phyloP scores from a whole-genome alignment of 2,329 filamentous ascomycete genomes.

The Diaporthe amygdali region DNA sequence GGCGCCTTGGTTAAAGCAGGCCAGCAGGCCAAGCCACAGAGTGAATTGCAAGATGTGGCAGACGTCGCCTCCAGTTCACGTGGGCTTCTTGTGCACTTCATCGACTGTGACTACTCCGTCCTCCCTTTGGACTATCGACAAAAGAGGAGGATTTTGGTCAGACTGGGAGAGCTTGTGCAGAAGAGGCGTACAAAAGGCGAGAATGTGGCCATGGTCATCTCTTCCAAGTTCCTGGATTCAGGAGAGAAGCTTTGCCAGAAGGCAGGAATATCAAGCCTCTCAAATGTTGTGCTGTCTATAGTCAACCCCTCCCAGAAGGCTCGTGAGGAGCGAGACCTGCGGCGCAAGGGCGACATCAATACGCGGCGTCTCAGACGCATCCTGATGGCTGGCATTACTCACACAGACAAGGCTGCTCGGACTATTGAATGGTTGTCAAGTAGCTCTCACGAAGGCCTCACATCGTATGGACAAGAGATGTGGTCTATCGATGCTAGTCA shows the following conservation, averaged over 20 bases:
- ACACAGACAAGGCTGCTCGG: not conserved
- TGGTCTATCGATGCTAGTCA: not conserved
- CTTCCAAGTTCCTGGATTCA: not conserved
- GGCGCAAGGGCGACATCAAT: not conserved
- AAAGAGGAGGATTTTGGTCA: not conserved
- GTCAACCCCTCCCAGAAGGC: not conserved
- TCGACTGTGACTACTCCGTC: not conserved
- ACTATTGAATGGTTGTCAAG: not conserved
- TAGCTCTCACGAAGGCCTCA: not conserved
- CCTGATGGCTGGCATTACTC: not conserved
- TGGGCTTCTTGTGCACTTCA: not conserved
- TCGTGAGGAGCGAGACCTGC: not conserved
- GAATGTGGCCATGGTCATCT: not conserved
- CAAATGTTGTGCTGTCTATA: not conserved
- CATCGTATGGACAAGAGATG: not conserved
- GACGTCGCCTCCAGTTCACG: not conserved
- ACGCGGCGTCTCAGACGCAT: not conserved
- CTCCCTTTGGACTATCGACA: not conserved
- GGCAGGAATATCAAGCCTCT: not conserved
- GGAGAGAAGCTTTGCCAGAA: not conserved
- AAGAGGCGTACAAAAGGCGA: not conserved
- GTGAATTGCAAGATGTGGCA: accelerated
- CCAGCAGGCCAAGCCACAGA: not conserved
- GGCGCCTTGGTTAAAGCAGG: not conserved
- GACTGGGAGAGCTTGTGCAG: not conserved